Conservation (phyloP, 148 eudicot species). For the Fagopyrum homotropicum region DNA sequence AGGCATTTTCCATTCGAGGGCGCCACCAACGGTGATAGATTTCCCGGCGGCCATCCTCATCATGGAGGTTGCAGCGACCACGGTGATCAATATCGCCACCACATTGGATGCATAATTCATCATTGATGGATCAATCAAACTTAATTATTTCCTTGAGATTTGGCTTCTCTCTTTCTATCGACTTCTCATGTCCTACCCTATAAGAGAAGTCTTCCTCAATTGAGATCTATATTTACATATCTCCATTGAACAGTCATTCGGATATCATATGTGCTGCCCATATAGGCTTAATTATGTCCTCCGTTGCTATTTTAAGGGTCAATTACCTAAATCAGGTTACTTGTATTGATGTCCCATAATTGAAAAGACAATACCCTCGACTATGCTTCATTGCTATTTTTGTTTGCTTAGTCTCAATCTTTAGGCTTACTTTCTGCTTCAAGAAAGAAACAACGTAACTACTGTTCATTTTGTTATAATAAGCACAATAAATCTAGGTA, state of each 20-base stretch:
- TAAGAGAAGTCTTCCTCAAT: not conserved
- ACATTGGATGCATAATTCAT: not conserved
- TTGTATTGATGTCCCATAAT: too few relatives aligned
- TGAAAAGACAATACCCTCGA: too few relatives aligned
- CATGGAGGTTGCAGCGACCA: constrained; percentile 4
- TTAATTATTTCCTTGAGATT: not conserved
- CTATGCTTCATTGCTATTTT: too few relatives aligned
- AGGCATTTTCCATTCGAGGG: constrained; percentile 17
- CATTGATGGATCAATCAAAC: not conserved
- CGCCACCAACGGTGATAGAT: constrained; percentile 19
- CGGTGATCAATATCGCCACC: not conserved
- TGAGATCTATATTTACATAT: not conserved
- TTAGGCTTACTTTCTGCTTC: too few relatives aligned
- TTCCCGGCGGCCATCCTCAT: constrained; percentile 5
- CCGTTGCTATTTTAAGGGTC: too few relatives aligned
- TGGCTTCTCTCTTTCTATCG: not conserved
- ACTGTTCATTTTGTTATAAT: too few relatives aligned
- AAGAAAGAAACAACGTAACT: too few relatives aligned
- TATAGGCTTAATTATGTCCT: too few relatives aligned
- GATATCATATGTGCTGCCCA: not conserved
- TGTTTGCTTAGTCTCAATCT: too few relatives aligned
- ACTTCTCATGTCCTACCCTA: not conserved
- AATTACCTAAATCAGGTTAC: too few relatives aligned
- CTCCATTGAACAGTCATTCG: not conserved
- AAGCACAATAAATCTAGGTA: too few relatives aligned